phyloP scores from a whole-genome alignment of 2,329 filamentous ascomycete genomes.

The Trichoderma lentiforme region DNA sequence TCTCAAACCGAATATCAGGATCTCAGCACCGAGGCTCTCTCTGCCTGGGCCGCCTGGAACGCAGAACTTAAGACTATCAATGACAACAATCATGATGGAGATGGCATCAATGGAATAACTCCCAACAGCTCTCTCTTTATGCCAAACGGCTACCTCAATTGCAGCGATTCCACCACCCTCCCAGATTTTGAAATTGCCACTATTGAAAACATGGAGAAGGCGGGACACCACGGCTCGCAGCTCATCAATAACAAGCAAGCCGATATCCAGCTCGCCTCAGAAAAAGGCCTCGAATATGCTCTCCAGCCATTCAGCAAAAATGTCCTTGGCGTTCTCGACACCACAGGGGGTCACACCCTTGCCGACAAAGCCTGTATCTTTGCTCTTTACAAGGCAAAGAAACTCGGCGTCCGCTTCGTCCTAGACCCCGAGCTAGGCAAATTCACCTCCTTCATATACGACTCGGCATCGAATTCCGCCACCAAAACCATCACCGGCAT shows the following conservation, averaged over 20 bases:
- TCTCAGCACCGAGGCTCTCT: slow-evolving; percentile 41
- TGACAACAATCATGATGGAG: slow-evolving; percentile 1
- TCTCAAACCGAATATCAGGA: slow-evolving; percentile 44
- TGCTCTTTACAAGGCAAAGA: slow-evolving; percentile 41
- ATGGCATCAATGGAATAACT: neutral
- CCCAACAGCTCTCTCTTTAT: slow-evolving; percentile 28
- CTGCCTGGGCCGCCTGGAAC: slow-evolving; percentile 46
- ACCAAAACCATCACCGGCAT: slow-evolving; percentile 34
- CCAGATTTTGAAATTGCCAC: slow-evolving; percentile 36
- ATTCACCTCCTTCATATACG: slow-evolving; percentile 29
- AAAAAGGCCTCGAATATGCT: slow-evolving; percentile 29
- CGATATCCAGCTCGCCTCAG: slow-evolving; percentile 29
- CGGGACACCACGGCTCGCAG: slow-evolving; percentile 35
- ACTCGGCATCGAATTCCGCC: neutral
- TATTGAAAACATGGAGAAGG: slow-evolving; percentile 34
- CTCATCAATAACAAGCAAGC: slow-evolving; percentile 30
- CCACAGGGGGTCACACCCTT: slow-evolving; percentile 42
- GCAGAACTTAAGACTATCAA: slow-evolving; percentile 30
- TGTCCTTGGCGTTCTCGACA: slow-evolving; percentile 42
- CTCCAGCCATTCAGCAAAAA: slow-evolving; percentile 38
- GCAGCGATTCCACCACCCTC: slow-evolving; percentile 25
- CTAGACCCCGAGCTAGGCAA: slow-evolving; percentile 33
- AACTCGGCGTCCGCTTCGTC: slow-evolving; percentile 41
- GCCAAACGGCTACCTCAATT: slow-evolving; percentile 36
- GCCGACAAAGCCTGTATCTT: slow-evolving; percentile 47